Evolutionary conservation across 2,329 filamentous ascomycete genomes (phyloP), one percentile per base, ranked within the genome.

Genomic region (Botrytis fabae): DNA sequence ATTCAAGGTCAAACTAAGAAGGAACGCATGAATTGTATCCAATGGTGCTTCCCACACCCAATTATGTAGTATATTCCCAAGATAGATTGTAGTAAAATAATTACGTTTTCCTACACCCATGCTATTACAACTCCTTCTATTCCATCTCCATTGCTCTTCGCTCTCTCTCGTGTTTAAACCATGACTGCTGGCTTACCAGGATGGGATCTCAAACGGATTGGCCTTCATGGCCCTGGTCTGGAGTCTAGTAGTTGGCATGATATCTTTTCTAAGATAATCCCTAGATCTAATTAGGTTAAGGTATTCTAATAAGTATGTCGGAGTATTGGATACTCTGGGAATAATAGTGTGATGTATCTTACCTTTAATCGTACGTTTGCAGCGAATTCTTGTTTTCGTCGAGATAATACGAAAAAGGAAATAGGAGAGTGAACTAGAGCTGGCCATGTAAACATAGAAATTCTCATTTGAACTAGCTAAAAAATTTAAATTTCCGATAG

Each of bases 401-500:
- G 35, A n/a, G 59, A 61, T 8, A 14, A 35, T n/a, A 8, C 14
- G 59, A 25, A n/a, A 61, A 60, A 7, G 10, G n/a, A 12, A 51
- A 38, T 10, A 14, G 7, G 38, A 61, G 59, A 25, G 59, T 22
- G 25, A 12, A 60, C 10, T 14, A 10, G 25, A 54, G 48, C 48
- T 54, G 12, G 14, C 5, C 16, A 6, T 7, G 0, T n/a, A n/a
- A 5, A 22, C 12, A 54, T 7, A 14, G 2, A 6, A n/a, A n/a
- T 62, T 40, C 22, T 2, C 7, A 40, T 62, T 18, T n/a, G 54
- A 2, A 32, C 16, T 59, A 18, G 54, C 54, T 8, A 20, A 28
- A n/a, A 2, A 12, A 57, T 32, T 57, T 20, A 8, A 2, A 20
- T 32, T 57, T 32, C 6, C 6, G 3, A 12, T 40, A 7, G 35